A percentile compares a stretch with the other conserved stretches of the same genome.
These are phyloP conservation scores for Talaromyces verruculosus DNA, from an alignment of 2,329 filamentous ascomycete species.

Conservation along the genomic window DNA sequence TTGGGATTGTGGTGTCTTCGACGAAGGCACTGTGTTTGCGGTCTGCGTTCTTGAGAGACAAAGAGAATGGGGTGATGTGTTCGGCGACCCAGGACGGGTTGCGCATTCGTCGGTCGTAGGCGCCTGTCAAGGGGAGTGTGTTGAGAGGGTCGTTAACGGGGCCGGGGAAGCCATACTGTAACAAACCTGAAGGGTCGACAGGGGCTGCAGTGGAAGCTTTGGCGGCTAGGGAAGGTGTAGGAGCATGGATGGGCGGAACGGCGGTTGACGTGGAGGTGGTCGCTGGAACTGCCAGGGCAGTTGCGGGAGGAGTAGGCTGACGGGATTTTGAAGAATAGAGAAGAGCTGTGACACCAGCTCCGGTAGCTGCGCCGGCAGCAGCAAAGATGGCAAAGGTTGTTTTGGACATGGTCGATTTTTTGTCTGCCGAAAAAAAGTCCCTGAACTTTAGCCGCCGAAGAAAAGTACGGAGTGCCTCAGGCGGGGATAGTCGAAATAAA, in stretches of 20 bases:
- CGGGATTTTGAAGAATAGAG: constrained; percentile 63
- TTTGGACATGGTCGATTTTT: constrained; percentile 66
- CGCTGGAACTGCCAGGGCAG: constrained; percentile 26
- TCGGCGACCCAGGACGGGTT: constrained; percentile 96
- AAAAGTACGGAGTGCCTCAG: background rate
- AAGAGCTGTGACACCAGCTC: constrained; percentile 69
- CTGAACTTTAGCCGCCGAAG: background rate
- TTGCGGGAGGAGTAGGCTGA: constrained; percentile 42
- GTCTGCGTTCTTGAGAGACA: constrained; percentile 73
- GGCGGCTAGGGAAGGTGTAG: constrained; percentile 31
- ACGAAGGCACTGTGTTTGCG: constrained; percentile 78
- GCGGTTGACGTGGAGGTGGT: constrained; percentile 42
- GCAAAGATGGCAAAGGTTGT: constrained; percentile 73
- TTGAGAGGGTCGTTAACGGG: constrained; percentile 79
- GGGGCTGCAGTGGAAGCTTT: constrained; percentile 40
- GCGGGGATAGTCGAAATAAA: background rate
- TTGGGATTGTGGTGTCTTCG: constrained; percentile 77
- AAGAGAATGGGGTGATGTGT: constrained; percentile 88
- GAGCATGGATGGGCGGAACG: constrained; percentile 33
- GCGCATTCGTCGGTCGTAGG: constrained; percentile 83
- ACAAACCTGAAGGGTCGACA: constrained; percentile 73
- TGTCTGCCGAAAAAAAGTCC: background rate
- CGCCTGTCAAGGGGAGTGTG: constrained; percentile 75
- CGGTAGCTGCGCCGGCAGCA: constrained; percentile 72
- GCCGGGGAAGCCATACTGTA: constrained; percentile 88